Evolutionary conservation across 768 basidiomycete genomes (phyloP).

Genomic region (Pulveroboletus ravenelii): DNA sequence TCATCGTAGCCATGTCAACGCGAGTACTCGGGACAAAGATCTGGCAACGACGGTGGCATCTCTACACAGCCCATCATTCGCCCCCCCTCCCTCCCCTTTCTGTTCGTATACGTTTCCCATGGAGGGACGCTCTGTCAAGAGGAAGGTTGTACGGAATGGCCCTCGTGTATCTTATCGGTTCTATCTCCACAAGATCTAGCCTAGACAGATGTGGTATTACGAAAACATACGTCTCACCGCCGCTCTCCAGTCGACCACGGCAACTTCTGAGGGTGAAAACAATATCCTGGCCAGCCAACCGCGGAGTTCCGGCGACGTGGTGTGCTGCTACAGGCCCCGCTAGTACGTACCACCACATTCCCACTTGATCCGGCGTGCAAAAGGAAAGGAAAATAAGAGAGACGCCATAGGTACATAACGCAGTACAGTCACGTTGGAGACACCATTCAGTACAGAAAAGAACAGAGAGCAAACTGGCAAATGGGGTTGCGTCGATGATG

Average conservation of each 20-base stretch:
- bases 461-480: constrained; percentile 7
- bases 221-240: constrained; percentile 8
- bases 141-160: neutral
- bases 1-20: constrained; percentile 17
- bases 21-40: neutral
- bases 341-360: constrained; percentile 19
- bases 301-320: constrained; percentile 27
- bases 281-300: constrained; percentile 16
- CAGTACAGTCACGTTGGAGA: constrained; percentile 21
- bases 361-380: constrained; percentile 10
- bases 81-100: constrained; percentile 3
- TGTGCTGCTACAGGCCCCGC: constrained; percentile 1
- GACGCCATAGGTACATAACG: constrained; percentile 27
- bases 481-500: constrained; percentile 26
- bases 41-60: constrained; percentile 1
- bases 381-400: neutral
- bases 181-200: constrained; percentile 17
- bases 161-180: constrained; percentile 22
- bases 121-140: neutral
- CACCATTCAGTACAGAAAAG: constrained; percentile 24
- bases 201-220: constrained; percentile 1
- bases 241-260: constrained; percentile 5
- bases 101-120: neutral
- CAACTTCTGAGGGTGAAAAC: constrained; percentile 3
- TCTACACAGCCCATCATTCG: constrained; percentile 1